Evolutionary conservation across 1,284 basidiomycete species (phyloP), one percentile per base, ranked within the genome.

Genomic region (Ganoderma lingzhi): DNA sequence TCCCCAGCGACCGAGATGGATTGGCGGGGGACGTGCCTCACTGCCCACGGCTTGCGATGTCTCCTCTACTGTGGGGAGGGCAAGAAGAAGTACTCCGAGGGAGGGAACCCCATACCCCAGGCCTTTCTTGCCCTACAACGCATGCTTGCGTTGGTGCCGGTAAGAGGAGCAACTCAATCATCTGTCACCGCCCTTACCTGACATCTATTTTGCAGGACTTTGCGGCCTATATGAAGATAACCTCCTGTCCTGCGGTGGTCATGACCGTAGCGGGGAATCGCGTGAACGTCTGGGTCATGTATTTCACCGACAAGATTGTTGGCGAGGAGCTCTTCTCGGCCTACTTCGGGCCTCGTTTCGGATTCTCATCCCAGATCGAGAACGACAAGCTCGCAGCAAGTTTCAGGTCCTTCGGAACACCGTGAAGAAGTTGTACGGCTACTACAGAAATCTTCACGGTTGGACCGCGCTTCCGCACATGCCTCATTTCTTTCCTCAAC

Each of bases 151-250:
- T 6, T 28, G 10, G 0, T 8, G 23, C 9, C 23, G 9, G 48
- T 51, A 51, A 51, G 48, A 51, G 23, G 23, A 28, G 9, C 3
- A 35, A 35, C 48, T 6, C 23, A 12, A 1, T 51, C 10, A 28
- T 28, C 8, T 23, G 6, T 51, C 48, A 4, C 23, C 10, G 28
- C 35, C 3, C 48, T 28, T 28, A 51, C 10, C 23, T 28, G 23
- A 51, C 48, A 3, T 23, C n/a, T 28, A 51, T 28, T 51, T 51
- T 19, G 19, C 48, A 51, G 48, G 23, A 51, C 8, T 28, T 12
- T 10, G 0, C 3, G 23, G 10, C 3, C 3, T 28, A 0, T 8
- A 2, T 51, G 1, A 4, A 0, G 23, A 14, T 51, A n/a, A 28
- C 9, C 9, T 0, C 10, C 48, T 51, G 48, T 51, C 23, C 48